Percentiles rank a stretch among this genome's conserved stretches.
Evolutionary conservation across 2,329 filamentous ascomycete genomes (phyloP).

Genomic region (Fusarium aywerte): DNA sequence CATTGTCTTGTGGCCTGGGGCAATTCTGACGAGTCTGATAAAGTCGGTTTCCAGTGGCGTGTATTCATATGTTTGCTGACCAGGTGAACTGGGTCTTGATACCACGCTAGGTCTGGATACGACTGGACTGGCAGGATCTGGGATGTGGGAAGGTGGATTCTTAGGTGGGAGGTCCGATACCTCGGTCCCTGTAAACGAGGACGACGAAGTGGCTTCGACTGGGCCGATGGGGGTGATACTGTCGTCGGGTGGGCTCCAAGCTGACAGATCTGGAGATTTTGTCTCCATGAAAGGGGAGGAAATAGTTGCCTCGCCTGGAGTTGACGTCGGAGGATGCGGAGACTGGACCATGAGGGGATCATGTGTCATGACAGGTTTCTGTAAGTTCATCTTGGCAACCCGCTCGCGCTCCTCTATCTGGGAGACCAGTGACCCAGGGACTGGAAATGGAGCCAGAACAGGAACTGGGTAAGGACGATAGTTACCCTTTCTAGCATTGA

Average conservation of each 20-base stretch:
- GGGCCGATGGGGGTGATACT: no score
- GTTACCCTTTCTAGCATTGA: neutral
- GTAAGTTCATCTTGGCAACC: neutral
- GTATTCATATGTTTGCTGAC: slow-evolving; percentile 6
- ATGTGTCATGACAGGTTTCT: neutral
- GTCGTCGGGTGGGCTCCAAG: no score
- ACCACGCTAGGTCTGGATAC: neutral
- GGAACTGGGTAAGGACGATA: neutral
- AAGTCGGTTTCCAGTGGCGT: slow-evolving; percentile 11
- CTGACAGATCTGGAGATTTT: no score
- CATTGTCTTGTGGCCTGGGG: slow-evolving; percentile 5
- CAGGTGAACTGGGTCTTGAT: neutral
- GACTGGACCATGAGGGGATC: neutral
- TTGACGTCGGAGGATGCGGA: neutral
- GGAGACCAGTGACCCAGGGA: neutral
- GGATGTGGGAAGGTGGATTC: neutral
- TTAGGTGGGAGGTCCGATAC: neutral
- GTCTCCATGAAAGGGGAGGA: neutral
- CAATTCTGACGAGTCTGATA: slow-evolving; percentile 24
- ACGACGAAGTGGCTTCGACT: no score
- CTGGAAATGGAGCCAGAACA: neutral
- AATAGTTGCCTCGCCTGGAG: neutral
- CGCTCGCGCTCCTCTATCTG: neutral
- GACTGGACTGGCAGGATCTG: neutral
- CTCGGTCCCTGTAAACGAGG: neutral